Conservation (phyloP, 305 asterid genomes). For the Fraxinus dipetala region DNA sequence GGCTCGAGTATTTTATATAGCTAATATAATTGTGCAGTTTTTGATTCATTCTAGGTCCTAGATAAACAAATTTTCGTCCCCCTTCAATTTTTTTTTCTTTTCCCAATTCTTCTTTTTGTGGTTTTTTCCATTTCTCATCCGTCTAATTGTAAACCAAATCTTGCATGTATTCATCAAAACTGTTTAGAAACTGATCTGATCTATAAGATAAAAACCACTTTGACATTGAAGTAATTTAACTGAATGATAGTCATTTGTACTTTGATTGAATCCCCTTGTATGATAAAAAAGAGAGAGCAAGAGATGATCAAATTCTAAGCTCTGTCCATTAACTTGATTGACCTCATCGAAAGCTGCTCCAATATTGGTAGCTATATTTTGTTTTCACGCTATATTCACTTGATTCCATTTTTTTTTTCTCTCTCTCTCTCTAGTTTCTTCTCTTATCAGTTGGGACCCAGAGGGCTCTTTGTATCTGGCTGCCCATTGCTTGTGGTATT, state of each 20-base stretch:
- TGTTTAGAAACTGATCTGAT: neutral
- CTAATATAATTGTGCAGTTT: neutral
- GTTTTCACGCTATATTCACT: neutral
- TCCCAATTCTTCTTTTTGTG: neutral
- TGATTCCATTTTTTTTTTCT: neutral
- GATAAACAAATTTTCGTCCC: neutral
- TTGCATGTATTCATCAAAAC: neutral
- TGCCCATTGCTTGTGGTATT: neutral
- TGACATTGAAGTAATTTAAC: neutral
- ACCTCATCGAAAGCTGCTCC: neutral
- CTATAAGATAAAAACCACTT: neutral
- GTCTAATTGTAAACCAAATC: neutral
- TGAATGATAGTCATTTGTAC: neutral
- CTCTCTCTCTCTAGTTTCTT: neutral
- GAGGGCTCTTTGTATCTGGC: neutral
- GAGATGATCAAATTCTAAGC: neutral
- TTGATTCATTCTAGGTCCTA: neutral
- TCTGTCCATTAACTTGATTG: neutral
- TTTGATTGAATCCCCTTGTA: neutral
- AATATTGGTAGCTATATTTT: neutral
- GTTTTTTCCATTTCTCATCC: neutral
- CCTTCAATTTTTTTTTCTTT: neutral
- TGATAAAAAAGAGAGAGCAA: neutral
- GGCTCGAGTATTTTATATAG: neutral
- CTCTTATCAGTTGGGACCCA: neutral